A percentile compares a stretch with the other conserved stretches of the same genome.
These are phyloP conservation scores for Solanum virginianum DNA, from an alignment of 257 asterid genomes.

Conservation along the genomic window DNA sequence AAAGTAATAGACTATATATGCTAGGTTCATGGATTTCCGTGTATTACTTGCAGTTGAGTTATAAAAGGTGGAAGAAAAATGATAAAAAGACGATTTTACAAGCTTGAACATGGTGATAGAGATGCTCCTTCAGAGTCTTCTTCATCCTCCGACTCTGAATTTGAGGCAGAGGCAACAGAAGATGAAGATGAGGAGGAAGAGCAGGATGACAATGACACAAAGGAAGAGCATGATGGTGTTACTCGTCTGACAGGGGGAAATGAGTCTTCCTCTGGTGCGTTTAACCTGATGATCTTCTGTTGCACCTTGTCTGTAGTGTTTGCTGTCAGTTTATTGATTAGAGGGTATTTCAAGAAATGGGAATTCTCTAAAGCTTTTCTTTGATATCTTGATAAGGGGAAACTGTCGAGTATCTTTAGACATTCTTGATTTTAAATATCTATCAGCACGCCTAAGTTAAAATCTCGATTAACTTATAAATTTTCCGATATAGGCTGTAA, in stretches of 20 bases:
- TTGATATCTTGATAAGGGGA: background rate
- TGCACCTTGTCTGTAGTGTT: background rate
- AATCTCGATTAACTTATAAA: background rate
- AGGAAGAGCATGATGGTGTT: conserved; percentile 15
- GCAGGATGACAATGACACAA: background rate
- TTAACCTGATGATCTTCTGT: background rate
- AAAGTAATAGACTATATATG: background rate
- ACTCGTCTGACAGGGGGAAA: background rate
- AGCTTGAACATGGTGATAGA: conserved; percentile 55
- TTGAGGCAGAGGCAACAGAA: conserved; percentile 40
- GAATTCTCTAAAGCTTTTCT: background rate
- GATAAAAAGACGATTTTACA: conserved; percentile 82
- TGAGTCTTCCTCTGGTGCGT: background rate
- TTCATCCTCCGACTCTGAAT: conserved; percentile 62
- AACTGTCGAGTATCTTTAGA: background rate
- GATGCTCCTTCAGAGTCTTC: conserved; percentile 68
- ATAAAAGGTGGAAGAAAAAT: conserved; percentile 16
- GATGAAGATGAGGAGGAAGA: conserved; percentile 35
- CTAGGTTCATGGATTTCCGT: background rate
- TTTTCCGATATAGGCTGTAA: background rate
- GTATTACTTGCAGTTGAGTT: conserved; percentile 27
- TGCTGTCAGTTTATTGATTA: background rate
- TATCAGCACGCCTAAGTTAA: background rate
- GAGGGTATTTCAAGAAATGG: background rate
- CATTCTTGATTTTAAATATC: background rate